Evolutionary conservation across 371 early-diverging fungal genomes (phyloP).

Genomic region (Sporodiniella umbellata): DNA sequence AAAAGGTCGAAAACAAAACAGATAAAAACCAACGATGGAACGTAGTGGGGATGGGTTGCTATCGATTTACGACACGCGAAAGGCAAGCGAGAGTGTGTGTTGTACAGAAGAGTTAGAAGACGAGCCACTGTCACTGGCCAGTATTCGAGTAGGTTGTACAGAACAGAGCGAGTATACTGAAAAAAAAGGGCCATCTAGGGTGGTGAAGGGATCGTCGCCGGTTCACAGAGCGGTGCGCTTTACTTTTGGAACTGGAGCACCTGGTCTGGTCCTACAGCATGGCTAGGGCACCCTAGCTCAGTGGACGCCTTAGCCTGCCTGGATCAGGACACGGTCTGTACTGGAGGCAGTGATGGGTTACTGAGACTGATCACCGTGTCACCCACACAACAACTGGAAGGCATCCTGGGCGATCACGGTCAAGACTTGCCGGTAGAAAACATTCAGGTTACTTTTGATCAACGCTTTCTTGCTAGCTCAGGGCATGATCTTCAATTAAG

Average conservation of each 20-base stretch:
- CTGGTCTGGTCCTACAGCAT: constrained; percentile 90
- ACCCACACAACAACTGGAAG: constrained; percentile 54
- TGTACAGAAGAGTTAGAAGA: constrained; percentile 92
- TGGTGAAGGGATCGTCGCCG: constrained; percentile 79
- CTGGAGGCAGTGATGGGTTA: constrained; percentile 91
- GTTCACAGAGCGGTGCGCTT: constrained; percentile 87
- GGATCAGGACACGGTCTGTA: constrained; percentile 78
- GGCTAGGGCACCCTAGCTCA: constrained; percentile 90
- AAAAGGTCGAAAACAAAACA: too few relatives aligned
- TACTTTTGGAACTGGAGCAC: constrained; percentile 71
- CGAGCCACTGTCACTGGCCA: constrained; percentile 78
- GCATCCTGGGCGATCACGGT: constrained; percentile 85
- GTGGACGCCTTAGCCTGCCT: constrained; percentile 81
- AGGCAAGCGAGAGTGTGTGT: constrained; percentile 62
- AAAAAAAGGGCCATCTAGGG: constrained; percentile 32
- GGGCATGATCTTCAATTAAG: constrained; percentile 84
- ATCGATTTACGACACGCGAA: constrained; percentile 87
- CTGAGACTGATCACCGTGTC: constrained; percentile 42
- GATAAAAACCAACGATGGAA: too few relatives aligned
- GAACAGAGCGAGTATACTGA: not conserved
- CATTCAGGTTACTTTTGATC: constrained; percentile 62
- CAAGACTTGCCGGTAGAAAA: constrained; percentile 83
- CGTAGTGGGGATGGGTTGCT: constrained; percentile 84
- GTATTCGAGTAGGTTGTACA: constrained; percentile 56
- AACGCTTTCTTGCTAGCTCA: constrained; percentile 67